Conservation (phyloP, 805 yeast species). For the Saturnispora saitoi region DNA sequence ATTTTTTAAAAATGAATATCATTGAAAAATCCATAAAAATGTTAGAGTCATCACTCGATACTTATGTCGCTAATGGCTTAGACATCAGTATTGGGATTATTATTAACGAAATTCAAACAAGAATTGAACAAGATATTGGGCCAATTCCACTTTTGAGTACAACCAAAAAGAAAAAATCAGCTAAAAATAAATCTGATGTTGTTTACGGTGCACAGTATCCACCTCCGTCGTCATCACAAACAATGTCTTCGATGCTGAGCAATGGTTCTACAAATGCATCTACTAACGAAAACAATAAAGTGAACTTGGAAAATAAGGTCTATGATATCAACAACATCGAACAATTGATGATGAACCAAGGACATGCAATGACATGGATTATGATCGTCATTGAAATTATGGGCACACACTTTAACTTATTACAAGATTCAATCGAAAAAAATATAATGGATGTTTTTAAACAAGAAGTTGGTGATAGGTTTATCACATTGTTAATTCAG, state of each 20-base stretch:
- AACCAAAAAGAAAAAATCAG: background rate
- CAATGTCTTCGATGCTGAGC: constrained; percentile 2
- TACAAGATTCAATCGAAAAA: constrained; percentile 79
- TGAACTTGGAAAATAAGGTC: background rate
- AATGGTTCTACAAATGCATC: background rate
- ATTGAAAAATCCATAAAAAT: constrained; percentile 51
- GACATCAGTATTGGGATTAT: constrained; percentile 88
- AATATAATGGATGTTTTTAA: constrained; percentile 86
- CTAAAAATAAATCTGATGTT: background rate
- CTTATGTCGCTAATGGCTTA: constrained; percentile 84
- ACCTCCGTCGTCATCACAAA: constrained; percentile 11
- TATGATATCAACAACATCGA: constrained; percentile 11
- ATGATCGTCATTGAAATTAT: constrained; percentile 50
- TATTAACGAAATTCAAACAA: constrained; percentile 53
- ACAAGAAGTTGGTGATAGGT: constrained; percentile 86
- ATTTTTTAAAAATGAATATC: constrained; percentile 70
- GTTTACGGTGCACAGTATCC: constrained; percentile 8
- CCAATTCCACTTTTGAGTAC: constrained; percentile 21
- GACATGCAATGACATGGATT: constrained; percentile 53
- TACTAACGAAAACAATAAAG: background rate
- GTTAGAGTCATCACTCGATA: constrained; percentile 76
- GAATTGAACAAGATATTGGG: constrained; percentile 12
- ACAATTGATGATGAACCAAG: constrained; percentile 19
- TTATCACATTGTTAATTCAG: constrained; percentile 68
- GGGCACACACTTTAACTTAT: constrained; percentile 59